Evolutionary conservation across 306 rosid species (phyloP), one percentile per base, ranked within the genome.

Genomic region (Crotalaria pallida): DNA sequence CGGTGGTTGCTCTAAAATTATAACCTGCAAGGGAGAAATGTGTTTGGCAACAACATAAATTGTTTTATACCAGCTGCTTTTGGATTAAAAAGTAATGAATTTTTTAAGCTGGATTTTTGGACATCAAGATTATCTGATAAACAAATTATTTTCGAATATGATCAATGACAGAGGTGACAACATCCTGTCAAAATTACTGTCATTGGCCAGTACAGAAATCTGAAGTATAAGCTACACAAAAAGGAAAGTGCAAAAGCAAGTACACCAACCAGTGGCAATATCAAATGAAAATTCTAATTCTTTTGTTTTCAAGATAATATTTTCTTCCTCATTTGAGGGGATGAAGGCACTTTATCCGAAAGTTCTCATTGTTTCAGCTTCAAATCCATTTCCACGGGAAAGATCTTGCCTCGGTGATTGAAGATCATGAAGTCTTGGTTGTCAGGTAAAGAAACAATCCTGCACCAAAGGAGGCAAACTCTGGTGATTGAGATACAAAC

Each of bases 361-460:
- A 38, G 29, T 59, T 66, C 74, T 83, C 80, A 88, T 31, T 75
- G 80, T 73, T 71, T 92, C 75, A 87, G 85, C 86, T 89, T 85
- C 90, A 84, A n/a, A 79, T 85, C 88, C 67, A 77, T 49, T 64
- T 80, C 84, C 75, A 66, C 3, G 0, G 96, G 88, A 40, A 81
- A 81, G 61, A 73, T 86, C 74, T 69, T 89, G 70, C 96, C 86
- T 61, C 98, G 85, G 77, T 89, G 94, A 76, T 92, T 92, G 86
- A 92, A 92, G 77, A 85, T 79, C 92, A 89, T 87, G 56, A 92
- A 92, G 83, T 92, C 98, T 49, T 78, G 73, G 79, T 85, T 92
- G 63, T 73, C 90, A 29, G 94, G 95, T 65, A 92, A 83, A 71
- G 88, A 86, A 67, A 87, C 94, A 43, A 89, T 79, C 84, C 98